phyloP scores from a whole-genome alignment of 768 basidiomycete species.

The Cystofilobasidium bisporidii region DNA sequence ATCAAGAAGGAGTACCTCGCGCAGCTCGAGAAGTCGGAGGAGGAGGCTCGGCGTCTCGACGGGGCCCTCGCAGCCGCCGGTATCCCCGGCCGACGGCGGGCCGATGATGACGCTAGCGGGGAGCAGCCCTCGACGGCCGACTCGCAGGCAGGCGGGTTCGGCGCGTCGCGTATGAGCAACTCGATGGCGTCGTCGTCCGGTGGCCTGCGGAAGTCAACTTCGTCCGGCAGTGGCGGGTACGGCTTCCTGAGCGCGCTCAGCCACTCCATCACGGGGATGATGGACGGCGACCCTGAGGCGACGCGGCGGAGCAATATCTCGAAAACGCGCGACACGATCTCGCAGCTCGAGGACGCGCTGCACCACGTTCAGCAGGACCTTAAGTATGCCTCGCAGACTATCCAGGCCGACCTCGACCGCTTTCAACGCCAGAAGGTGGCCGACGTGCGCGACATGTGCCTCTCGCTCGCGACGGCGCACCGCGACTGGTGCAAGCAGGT shows the following conservation, averaged over 20 bases:
- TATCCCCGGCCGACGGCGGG: constrained; percentile 5
- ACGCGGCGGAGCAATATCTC: constrained; percentile 85
- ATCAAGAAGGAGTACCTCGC: constrained; percentile 72
- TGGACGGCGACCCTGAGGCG: constrained; percentile 96
- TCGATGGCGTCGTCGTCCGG: not conserved
- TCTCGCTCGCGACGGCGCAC: constrained; percentile 79
- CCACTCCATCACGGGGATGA: constrained; percentile 93
- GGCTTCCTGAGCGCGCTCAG: constrained; percentile 72
- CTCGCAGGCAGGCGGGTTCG: not conserved
- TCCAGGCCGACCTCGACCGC: constrained; percentile 93
- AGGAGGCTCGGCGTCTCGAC: constrained; percentile 77
- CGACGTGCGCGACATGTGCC: constrained; percentile 85
- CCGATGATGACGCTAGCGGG: not conserved
- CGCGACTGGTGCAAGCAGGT: constrained; percentile 97
- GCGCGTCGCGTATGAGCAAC: not conserved
- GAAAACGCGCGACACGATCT: constrained; percentile 87
- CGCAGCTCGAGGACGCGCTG: constrained; percentile 95
- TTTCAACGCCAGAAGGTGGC: constrained; percentile 99
- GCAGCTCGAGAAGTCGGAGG: constrained; percentile 84
- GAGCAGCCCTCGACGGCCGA: not conserved
- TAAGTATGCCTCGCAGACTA: constrained; percentile 89
- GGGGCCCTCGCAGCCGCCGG: constrained; percentile 54
- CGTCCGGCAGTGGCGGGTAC: constrained; percentile 9
- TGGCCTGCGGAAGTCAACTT: not conserved
- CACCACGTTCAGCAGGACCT: constrained; percentile 87